Percentiles rank a stretch among this genome's conserved stretches.
Conservation (phyloP, 2,329 filamentous ascomycete species). For the Fusarium ambrosium region DNA sequence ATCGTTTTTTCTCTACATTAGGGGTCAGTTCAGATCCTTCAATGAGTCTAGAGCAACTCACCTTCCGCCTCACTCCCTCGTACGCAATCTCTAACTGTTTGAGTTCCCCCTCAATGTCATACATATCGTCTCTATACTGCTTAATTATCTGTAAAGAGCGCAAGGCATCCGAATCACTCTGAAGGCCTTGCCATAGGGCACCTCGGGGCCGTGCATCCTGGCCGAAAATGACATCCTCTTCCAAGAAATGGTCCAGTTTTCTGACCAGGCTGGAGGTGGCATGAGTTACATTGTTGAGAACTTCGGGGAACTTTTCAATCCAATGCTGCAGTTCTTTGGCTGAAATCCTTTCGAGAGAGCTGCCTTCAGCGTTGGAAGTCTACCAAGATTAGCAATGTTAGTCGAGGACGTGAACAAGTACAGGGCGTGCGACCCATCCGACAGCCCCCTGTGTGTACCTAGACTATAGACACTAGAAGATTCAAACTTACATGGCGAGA, state of each 20-base stretch:
- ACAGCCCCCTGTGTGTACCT: too few species aligned
- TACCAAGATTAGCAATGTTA: not conserved
- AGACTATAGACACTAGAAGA: too few species aligned
- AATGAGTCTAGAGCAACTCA: too few species aligned
- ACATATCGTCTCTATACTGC: not conserved
- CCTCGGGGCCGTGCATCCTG: conserved; percentile 10
- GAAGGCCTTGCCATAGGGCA: conserved; percentile 8
- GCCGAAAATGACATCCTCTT: not conserved
- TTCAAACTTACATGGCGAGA: conserved; percentile 1
- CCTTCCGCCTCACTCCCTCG: not conserved
- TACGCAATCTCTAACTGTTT: not conserved
- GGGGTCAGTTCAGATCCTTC: not conserved
- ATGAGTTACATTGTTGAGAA: not conserved
- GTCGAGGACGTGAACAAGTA: not conserved
- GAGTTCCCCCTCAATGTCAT: not conserved
- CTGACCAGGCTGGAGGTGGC: not conserved
- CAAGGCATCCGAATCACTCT: not conserved
- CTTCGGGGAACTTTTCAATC: not conserved
- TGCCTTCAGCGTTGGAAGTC: not conserved
- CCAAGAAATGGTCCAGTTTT: conserved; percentile 3
- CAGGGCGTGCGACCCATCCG: too few species aligned
- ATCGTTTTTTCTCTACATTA: not conserved
- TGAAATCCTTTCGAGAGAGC: not conserved
- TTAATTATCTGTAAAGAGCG: not conserved
- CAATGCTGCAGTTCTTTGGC: not conserved